Evolutionary conservation across 495 filamentous ascomycete species (phyloP).

Genomic region (Penicillium flavigenum): DNA sequence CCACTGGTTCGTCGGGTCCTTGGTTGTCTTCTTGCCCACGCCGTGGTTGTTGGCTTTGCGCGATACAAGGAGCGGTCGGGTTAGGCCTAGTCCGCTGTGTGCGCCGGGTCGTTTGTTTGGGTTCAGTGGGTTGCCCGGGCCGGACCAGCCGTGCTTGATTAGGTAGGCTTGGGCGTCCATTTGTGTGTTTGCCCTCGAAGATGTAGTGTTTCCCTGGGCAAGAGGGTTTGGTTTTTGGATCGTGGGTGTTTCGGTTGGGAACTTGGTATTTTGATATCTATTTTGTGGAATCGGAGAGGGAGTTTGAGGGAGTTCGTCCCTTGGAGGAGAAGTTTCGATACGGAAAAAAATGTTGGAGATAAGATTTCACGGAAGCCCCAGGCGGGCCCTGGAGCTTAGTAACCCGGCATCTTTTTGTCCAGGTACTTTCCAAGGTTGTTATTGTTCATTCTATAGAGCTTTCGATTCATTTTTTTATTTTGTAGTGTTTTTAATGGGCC

Average conservation of each 20-base stretch:
- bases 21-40: conserved; percentile 66
- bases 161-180: conserved; percentile 74
- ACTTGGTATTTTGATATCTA: neutral
- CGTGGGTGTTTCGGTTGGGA: neutral
- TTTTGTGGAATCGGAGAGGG: neutral
- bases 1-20: conserved; percentile 67
- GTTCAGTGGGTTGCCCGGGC: conserved; percentile 71
- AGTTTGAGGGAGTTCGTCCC: neutral
- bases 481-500: rapidly evolving
- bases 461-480: too few relatives aligned
- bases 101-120: conserved; percentile 59
- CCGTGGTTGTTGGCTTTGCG: conserved; percentile 69
- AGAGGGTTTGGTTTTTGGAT: neutral
- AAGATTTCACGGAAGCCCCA: neutral
- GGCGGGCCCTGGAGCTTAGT: too few relatives aligned
- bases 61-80: conserved; percentile 64
- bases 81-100: conserved; percentile 62
- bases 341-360: conserved; percentile 4
- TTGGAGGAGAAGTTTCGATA: conserved; percentile 3
- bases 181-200: neutral
- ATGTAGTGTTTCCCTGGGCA: neutral
- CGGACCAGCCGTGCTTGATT: conserved; percentile 75
- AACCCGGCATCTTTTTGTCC: too few relatives aligned
- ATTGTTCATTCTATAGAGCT: too few relatives aligned
- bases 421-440: too few relatives aligned